Percentiles rank a stretch among this genome's conserved stretches.
Evolutionary conservation across 2,329 filamentous ascomycete species (phyloP).

Genomic region (Monilinia laxa): DNA sequence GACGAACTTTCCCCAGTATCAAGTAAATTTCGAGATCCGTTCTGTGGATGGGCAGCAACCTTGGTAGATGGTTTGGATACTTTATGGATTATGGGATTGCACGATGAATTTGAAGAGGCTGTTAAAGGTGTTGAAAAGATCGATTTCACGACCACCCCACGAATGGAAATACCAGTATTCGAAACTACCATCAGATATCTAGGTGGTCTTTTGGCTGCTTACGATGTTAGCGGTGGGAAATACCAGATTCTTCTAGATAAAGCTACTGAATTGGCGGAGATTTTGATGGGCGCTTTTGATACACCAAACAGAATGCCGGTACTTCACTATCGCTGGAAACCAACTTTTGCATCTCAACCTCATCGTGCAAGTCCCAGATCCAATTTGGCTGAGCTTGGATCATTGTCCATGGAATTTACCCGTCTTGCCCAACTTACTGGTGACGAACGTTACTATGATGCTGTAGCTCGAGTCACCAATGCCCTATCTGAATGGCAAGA

Average conservation of each 20-base stretch:
- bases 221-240: slow-evolving; percentile 74
- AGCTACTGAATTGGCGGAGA: slow-evolving; percentile 69
- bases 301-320: slow-evolving; percentile 93
- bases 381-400: slow-evolving; percentile 59
- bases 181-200: slow-evolving; percentile 91
- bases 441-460: slow-evolving; percentile 83
- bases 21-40: slow-evolving; percentile 70
- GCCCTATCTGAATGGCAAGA: slow-evolving; percentile 74
- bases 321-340: slow-evolving; percentile 76
- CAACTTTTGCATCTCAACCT: slow-evolving; percentile 60
- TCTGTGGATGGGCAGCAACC: slow-evolving; percentile 89
- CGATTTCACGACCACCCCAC: slow-evolving; percentile 74
- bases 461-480: slow-evolving; percentile 80
- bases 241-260: slow-evolving; percentile 68
- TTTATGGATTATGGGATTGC: slow-evolving; percentile 81
- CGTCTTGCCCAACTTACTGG: slow-evolving; percentile 82
- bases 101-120: slow-evolving; percentile 77
- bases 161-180: slow-evolving; percentile 78
- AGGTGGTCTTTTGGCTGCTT: slow-evolving; percentile 80
- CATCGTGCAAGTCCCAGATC: slow-evolving; percentile 58
- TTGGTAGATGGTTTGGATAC: slow-evolving; percentile 81
- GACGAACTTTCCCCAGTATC: slow-evolving; percentile 80
- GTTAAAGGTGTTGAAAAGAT: slow-evolving; percentile 68
- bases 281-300: slow-evolving; percentile 72
- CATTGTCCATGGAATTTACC: slow-evolving; percentile 84